A percentile compares a stretch with the other conserved stretches of the same genome.
Evolutionary conservation across 495 filamentous ascomycete genomes (phyloP).

Genomic region (Oleoguttula mirabilis): DNA sequence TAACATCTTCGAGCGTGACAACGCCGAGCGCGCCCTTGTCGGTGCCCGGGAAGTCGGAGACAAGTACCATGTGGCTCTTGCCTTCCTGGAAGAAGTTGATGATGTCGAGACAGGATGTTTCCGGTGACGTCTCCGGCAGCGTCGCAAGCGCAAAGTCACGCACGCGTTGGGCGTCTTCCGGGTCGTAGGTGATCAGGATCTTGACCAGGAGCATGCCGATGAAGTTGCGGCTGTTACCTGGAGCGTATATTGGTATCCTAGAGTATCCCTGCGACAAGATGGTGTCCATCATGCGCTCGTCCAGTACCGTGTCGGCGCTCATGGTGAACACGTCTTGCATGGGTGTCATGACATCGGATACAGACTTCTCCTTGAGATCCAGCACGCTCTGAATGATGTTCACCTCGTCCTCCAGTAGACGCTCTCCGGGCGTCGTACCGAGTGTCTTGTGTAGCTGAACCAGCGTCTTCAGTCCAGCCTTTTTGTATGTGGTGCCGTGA

Average conservation of each 20-base stretch:
- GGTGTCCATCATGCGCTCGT: conserved; percentile 82
- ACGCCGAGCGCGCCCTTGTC: conserved; percentile 83
- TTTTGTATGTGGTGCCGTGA: conserved; percentile 91
- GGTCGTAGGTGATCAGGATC: conserved; percentile 96
- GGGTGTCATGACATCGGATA: conserved; percentile 93
- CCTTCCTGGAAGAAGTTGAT: conserved; percentile 99
- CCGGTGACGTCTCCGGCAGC: conserved; percentile 82
- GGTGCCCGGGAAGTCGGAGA: conserved; percentile 79
- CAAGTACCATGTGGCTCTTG: conserved; percentile 96
- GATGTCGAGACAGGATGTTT: conserved; percentile 94
- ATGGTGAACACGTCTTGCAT: conserved; percentile 96
- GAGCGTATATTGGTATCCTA: conserved; percentile 82
- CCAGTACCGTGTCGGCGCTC: conserved; percentile 79
- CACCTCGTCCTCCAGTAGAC: conserved; percentile 92
- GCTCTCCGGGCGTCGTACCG: conserved; percentile 66
- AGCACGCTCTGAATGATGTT: conserved; percentile 96
- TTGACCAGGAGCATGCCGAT: conserved; percentile 96
- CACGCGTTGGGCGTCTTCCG: conserved; percentile 75
- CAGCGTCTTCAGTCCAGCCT: conserved; percentile 78
- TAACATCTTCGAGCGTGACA: conserved; percentile 92
- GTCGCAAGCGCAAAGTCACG: conserved; percentile 86
- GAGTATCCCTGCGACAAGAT: conserved; percentile 92
- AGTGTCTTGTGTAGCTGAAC: conserved; percentile 88
- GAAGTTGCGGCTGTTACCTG: conserved; percentile 74
- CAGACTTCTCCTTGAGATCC: conserved; percentile 90